phyloP scores from a whole-genome alignment of 73 alveolate species.

The Paramecium primaurelia region DNA sequence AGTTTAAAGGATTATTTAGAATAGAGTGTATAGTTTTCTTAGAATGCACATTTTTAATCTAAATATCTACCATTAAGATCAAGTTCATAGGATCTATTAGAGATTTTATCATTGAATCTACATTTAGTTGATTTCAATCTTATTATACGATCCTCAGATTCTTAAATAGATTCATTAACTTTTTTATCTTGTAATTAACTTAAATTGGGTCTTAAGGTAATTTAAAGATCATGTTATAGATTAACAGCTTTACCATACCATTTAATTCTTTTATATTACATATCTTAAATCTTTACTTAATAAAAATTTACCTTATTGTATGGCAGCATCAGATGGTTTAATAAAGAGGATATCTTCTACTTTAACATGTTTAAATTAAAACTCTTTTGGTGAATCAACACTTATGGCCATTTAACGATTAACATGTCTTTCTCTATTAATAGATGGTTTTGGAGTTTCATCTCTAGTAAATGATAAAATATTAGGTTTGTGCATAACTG shows the following conservation, averaged over 20 bases:
- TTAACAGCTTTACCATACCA: conserved; percentile 9
- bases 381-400: neutral
- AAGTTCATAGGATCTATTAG: neutral
- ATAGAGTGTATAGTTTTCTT: neutral
- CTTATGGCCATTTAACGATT: neutral
- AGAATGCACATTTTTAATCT: neutral
- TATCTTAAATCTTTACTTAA: neutral
- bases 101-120: neutral
- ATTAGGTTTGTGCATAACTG: neutral
- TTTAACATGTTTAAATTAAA: neutral
- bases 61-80: neutral
- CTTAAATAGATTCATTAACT: neutral
- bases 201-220: neutral
- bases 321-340: neutral
- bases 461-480: neutral
- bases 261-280: neutral
- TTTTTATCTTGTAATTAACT: neutral
- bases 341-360: neutral
- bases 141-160: neutral
- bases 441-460: neutral
- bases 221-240: neutral
- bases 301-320: neutral
- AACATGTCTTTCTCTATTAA: neutral
- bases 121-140: neutral
- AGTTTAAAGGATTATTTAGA: neutral